Percentiles rank a stretch among this genome's conserved stretches.
Conservation (phyloP, 768 basidiomycete species). For the Termitomyces sp. region DNA sequence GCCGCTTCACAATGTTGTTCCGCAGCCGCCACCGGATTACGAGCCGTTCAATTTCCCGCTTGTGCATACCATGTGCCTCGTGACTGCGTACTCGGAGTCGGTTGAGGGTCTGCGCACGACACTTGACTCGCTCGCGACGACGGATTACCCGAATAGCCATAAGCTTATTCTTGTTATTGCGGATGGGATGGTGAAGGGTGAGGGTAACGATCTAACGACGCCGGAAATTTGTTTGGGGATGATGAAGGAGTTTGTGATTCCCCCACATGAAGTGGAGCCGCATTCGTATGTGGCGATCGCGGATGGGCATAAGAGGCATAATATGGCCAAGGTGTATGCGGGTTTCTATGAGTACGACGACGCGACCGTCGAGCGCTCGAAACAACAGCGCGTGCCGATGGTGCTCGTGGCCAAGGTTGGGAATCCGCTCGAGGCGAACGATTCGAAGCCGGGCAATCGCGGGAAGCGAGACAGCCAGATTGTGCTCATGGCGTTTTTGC, state of each 20-base stretch:
- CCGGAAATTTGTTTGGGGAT: conserved; percentile 92
- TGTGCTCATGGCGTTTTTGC: conserved; percentile 94
- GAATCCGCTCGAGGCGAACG: conserved; percentile 84
- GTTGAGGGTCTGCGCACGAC: conserved; percentile 95
- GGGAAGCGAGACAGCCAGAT: conserved; percentile 99
- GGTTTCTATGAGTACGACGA: conserved; percentile 97
- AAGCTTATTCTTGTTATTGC: conserved; percentile 94
- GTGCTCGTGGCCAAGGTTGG: conserved; percentile 95
- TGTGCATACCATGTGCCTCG: conserved; percentile 90
- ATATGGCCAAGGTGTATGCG: conserved; percentile 98
- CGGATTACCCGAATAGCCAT: conserved; percentile 98
- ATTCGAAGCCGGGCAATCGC: conserved; percentile 94
- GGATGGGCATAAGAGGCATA: conserved; percentile 99
- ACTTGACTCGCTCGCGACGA: conserved; percentile 96
- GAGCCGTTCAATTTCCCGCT: conserved; percentile 97
- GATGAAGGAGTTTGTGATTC: conserved; percentile 94
- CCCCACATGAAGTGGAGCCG: conserved; percentile 80
- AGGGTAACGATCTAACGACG: conserved; percentile 83
- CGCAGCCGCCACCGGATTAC: conserved; percentile 86
- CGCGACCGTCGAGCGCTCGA: conserved; percentile 81
- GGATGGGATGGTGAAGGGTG: conserved; percentile 98
- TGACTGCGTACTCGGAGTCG: conserved; percentile 98
- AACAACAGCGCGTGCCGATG: conserved; percentile 96
- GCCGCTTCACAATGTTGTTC: conserved; percentile 86
- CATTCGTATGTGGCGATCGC: conserved; percentile 98